These are phyloP conservation scores for Boletellus sp. DNA, from an alignment of 768 basidiomycete species.

Conservation along the genomic window DNA sequence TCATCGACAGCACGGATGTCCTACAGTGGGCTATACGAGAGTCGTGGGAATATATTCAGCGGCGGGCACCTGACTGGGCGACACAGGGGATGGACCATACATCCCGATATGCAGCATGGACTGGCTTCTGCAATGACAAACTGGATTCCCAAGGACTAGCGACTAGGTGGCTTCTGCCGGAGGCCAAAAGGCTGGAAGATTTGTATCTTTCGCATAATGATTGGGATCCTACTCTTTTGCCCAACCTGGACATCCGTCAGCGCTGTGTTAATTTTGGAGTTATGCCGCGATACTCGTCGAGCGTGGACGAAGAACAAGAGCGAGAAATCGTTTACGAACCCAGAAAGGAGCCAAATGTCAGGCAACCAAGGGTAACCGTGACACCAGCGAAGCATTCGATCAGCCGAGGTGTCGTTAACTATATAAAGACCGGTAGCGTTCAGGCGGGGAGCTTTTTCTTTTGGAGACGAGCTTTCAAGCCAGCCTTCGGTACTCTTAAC, in stretches of 20 bases:
- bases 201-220: no score
- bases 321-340: background rate
- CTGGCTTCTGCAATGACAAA: background rate
- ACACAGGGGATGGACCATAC: background rate
- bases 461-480: background rate
- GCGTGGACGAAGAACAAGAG: no score
- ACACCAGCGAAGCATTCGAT: background rate
- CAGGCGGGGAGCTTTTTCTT: background rate
- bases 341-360: background rate
- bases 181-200: background rate
- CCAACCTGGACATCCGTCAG: background rate
- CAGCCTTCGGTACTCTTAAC: background rate
- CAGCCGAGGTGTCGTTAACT: background rate
- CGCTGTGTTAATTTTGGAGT: no score
- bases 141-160: background rate
- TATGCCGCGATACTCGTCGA: no score
- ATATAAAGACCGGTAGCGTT: background rate
- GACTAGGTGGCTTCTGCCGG: background rate
- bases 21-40: background rate
- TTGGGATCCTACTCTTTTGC: background rate
- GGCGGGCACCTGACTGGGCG: background rate
- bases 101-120: background rate
- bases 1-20: background rate
- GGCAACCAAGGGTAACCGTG: background rate
- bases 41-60: background rate